Conservation (phyloP, 192 early-diverging fungal species). For the Coemansia aciculifera region DNA sequence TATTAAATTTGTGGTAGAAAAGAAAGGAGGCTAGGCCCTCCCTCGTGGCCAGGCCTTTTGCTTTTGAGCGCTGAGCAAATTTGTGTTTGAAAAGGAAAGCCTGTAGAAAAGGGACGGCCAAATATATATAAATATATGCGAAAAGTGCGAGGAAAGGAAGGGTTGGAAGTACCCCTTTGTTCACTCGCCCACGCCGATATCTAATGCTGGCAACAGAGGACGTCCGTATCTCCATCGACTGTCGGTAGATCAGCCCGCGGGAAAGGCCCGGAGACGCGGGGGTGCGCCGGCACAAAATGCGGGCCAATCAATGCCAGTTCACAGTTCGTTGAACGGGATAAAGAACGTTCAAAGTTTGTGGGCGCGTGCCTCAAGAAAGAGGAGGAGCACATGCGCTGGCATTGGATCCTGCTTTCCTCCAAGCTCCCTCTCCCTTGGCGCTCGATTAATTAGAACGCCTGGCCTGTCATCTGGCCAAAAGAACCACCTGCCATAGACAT, state of each 20-base stretch:
- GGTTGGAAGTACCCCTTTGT: too few relatives aligned
- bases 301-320: background rate
- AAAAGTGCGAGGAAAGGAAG: background rate
- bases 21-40: background rate
- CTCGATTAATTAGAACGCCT: background rate
- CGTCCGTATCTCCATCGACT: background rate
- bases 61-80: background rate
- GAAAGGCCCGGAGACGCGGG: background rate
- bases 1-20: background rate
- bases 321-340: background rate
- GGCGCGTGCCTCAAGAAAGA: background rate
- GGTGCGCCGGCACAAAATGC: background rate
- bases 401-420: background rate
- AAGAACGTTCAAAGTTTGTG: background rate
- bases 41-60: constrained; percentile 4
- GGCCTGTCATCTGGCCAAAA: background rate
- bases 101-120: background rate
- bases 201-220: background rate
- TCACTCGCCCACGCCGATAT: background rate
- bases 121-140: background rate
- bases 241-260: background rate
- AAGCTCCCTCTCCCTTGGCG: background rate
- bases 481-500: background rate
- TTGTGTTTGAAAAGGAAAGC: background rate
- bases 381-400: background rate